Base-by-base conservation (phyloP, 2,329 filamentous ascomycete species). In the Sordariomycetes sp. region DNA sequence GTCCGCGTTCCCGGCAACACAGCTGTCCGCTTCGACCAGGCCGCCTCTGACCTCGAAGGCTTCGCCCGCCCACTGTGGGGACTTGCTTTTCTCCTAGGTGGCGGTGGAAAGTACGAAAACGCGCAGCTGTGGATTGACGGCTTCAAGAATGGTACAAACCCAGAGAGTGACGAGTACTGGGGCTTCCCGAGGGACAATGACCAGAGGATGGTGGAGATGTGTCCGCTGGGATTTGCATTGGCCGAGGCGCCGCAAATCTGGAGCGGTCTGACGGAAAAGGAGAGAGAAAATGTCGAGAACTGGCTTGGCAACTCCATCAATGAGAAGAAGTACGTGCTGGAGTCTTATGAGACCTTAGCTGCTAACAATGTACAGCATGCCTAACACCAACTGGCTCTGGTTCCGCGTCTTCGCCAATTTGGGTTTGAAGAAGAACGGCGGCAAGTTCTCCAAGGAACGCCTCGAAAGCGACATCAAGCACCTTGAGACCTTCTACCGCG, bases 191-290 rank as follows among this genome's bases (percentile, higher is more conserved):
- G 77, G 43, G 82, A 87, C 49, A 77, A 80, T 37, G 84, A 88
- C 49, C 83, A 88, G 62, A 66, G 83, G 18, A 88, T 88, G 84
- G 84, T 88, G 3, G 84, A 90, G 53, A 85, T 86, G 69, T 87
- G 82, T 49, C 82, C 83, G 1, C 67, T 88, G 38, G 84, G 83
- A 1, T 88, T 77, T 47, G 75, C 82, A 2, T 63, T 90, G 34
- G 82, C 81, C 21, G 78, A 86, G 34, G 81, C 78, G 53, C 63
- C 67, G 51, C 45, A 70, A 4, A 61, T 86, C 38, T 87, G 82
- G 81, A 63, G 77, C 11, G 73, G 70, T 2, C 60, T 88, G 46
- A 72, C 67, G 3, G 68, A 70, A 12, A 66, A 65, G 42, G 74
- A 85, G 50, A 75, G 69, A 46, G 58, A 50, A 9, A 85, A 86